phyloP scores from a whole-genome alignment of 345 rosid genomes.

The Dimocarpus longan region DNA sequence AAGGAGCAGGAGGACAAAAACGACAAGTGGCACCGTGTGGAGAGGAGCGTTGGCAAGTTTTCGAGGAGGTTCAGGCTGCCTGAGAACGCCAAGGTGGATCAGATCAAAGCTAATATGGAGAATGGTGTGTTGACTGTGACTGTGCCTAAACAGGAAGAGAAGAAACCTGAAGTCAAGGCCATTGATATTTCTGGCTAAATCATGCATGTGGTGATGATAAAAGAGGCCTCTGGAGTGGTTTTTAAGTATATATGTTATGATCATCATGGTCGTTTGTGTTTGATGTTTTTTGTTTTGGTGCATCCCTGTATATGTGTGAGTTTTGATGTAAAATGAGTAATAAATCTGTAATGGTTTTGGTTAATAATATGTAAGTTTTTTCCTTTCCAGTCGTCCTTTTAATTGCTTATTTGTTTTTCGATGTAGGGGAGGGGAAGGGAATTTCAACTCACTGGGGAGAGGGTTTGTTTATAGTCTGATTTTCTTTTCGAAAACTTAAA shows the following conservation, averaged over 20 bases:
- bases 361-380: too few species aligned
- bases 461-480: too few species aligned
- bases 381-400: too few species aligned
- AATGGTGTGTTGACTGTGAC: slow-evolving; percentile 24
- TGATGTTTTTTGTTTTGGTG: neutral
- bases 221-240: neutral
- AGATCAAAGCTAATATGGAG: slow-evolving; percentile 41
- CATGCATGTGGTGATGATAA: neutral
- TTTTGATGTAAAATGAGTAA: too few species aligned
- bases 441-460: too few species aligned
- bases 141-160: slow-evolving; percentile 32
- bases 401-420: too few species aligned
- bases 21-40: slow-evolving; percentile 43
- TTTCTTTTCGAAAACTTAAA: too few species aligned
- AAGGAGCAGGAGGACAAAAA: slow-evolving; percentile 35
- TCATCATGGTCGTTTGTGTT: neutral
- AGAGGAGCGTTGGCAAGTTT: slow-evolving; percentile 31
- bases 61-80: slow-evolving; percentile 33
- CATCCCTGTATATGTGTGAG: neutral
- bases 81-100: slow-evolving; percentile 33
- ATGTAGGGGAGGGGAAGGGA: too few species aligned
- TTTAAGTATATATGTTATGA: neutral
- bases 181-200: slow-evolving; percentile 35
- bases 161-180: slow-evolving; percentile 37
- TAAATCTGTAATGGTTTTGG: too few species aligned